phyloP scores from a whole-genome alignment of 768 basidiomycete species.

The Kwoniella mangroviensis region DNA sequence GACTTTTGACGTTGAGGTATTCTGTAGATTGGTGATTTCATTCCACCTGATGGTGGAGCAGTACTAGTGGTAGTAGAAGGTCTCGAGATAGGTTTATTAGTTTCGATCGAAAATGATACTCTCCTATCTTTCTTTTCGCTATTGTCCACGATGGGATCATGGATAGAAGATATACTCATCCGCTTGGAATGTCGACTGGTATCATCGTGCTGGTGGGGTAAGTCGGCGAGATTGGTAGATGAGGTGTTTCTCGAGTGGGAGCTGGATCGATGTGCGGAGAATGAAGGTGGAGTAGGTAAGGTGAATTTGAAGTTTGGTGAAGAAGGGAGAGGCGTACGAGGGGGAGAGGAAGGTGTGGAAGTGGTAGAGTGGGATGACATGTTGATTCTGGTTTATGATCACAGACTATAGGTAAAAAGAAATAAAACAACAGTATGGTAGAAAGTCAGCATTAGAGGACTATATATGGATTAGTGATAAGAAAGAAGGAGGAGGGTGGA shows the following conservation, averaged over 20 bases:
- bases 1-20: constrained; percentile 22
- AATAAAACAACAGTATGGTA: not conserved
- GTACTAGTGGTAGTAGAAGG: not conserved
- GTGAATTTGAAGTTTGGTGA: constrained; percentile 27
- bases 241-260: not conserved
- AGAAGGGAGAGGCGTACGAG: constrained; percentile 13
- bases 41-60: not conserved
- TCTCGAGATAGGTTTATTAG: constrained; percentile 10
- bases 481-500: not conserved
- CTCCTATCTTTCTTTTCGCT: constrained; percentile 13
- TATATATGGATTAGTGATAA: not conserved
- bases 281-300: constrained; percentile 47
- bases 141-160: constrained; percentile 10
- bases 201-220: not conserved
- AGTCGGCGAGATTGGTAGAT: not conserved
- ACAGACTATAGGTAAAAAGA: too few species aligned
- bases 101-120: constrained; percentile 15
- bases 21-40: constrained; percentile 21
- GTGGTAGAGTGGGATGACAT: constrained; percentile 10
- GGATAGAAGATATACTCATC: constrained; percentile 21
- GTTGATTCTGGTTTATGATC: not conserved
- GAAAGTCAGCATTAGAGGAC: not conserved
- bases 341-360: not conserved
- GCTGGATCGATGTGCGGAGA: constrained; percentile 32
- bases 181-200: constrained; percentile 11